phyloP scores from a whole-genome alignment of 345 rosid species.

The rapeseed (Brassica napus) region Da-Ae NC_063446.1:27674001-27674500 shows the following conservation, averaged over 20 bases:
- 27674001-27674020: no score
- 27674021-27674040: neutral
- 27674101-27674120: neutral
- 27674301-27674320: neutral
- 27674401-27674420: no score
- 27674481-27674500: no score
- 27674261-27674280: neutral
- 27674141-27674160: neutral
- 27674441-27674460: no score
- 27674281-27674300: neutral
- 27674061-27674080: neutral
- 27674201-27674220: neutral
- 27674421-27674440: no score
- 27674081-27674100: neutral
- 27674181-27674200: neutral
- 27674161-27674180: neutral
- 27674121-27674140: neutral
- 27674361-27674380: no score
- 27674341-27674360: neutral
- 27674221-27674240: neutral
- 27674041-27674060: no score
- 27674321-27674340: neutral
- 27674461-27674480: no score
- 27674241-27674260: conserved; percentile 5
- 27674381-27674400: no score